Conservation (phyloP, 257 asterid species). For the Anisodus acutangulus region DNA sequence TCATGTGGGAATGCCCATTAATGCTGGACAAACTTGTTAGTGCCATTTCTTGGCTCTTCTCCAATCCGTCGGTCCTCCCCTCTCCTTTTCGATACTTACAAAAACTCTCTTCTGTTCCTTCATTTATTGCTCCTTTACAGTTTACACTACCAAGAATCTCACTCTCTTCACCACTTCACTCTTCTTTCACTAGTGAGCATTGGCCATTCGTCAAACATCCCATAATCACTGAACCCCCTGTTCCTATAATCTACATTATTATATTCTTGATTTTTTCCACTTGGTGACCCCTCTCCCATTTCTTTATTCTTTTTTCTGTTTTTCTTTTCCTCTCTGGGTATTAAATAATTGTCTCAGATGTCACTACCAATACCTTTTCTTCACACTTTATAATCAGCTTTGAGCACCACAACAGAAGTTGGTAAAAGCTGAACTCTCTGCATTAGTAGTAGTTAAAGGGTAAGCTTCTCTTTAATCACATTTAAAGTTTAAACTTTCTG, state of each 20-base stretch:
- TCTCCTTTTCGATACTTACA: background rate
- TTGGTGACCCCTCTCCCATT: background rate
- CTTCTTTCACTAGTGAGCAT: background rate
- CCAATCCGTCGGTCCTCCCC: background rate
- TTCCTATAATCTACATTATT: constrained; percentile 13
- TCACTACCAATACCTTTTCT: background rate
- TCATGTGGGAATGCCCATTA: constrained; percentile 12
- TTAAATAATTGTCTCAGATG: constrained; percentile 10
- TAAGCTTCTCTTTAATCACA: background rate
- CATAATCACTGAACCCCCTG: background rate
- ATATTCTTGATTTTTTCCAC: background rate
- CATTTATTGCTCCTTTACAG: background rate
- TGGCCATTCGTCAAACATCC: background rate
- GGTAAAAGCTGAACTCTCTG: constrained; percentile 16
- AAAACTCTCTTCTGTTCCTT: background rate
- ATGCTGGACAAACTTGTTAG: background rate
- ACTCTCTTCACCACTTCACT: background rate
- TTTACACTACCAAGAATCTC: background rate
- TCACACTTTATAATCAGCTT: background rate
- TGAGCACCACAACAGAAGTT: constrained; percentile 21
- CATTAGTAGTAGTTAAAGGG: constrained; percentile 2
- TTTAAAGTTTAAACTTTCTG: background rate
- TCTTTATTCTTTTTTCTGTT: background rate
- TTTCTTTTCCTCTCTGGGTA: background rate
- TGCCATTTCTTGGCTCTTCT: constrained; percentile 1